A percentile compares a stretch with the other conserved stretches of the same genome.
phyloP scores from a whole-genome alignment of 495 filamentous ascomycete genomes.

The Collariella sp. region DNA sequence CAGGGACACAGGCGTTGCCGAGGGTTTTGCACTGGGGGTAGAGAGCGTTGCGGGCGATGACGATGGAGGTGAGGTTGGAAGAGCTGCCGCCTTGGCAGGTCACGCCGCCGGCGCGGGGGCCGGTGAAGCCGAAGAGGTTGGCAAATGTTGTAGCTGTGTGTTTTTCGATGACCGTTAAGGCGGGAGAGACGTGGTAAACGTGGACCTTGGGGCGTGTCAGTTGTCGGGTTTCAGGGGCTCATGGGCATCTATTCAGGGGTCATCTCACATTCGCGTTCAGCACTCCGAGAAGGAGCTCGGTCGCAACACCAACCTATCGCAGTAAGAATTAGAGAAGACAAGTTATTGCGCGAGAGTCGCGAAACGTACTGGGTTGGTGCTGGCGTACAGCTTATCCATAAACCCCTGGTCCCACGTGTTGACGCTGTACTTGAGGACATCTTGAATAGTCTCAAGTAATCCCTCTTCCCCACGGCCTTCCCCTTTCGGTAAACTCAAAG shows the following conservation, averaged over 20 bases:
- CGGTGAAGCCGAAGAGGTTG: slow-evolving; percentile 63
- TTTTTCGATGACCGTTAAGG: slow-evolving; percentile 77
- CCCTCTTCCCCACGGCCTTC: slow-evolving; percentile 62
- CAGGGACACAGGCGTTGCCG: slow-evolving; percentile 51
- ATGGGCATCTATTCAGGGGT: neutral
- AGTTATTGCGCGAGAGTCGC: neutral
- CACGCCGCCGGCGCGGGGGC: slow-evolving; percentile 70
- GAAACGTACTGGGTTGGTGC: slow-evolving; percentile 63
- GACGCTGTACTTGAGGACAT: slow-evolving; percentile 70
- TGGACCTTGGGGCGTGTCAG: slow-evolving; percentile 44
- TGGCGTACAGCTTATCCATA: slow-evolving; percentile 83
- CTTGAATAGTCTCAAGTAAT: slow-evolving; percentile 53
- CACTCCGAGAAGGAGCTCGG: slow-evolving; percentile 71
- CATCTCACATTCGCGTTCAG: slow-evolving; percentile 73
- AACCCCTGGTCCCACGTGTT: slow-evolving; percentile 98
- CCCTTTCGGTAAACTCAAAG: slow-evolving; percentile 54
- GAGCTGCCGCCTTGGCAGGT: slow-evolving; percentile 80
- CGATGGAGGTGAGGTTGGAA: slow-evolving; percentile 78
- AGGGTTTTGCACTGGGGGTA: slow-evolving; percentile 64
- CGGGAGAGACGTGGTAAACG: slow-evolving; percentile 84
- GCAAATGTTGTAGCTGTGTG: slow-evolving; percentile 61
- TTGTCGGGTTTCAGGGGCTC: too few relatives aligned
- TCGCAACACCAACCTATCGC: slow-evolving; percentile 60
- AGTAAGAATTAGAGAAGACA: neutral
- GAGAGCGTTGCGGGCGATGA: slow-evolving; percentile 81